Conservation (phyloP, 805 yeast genomes). For the Nakazawaea sp. region DNA sequence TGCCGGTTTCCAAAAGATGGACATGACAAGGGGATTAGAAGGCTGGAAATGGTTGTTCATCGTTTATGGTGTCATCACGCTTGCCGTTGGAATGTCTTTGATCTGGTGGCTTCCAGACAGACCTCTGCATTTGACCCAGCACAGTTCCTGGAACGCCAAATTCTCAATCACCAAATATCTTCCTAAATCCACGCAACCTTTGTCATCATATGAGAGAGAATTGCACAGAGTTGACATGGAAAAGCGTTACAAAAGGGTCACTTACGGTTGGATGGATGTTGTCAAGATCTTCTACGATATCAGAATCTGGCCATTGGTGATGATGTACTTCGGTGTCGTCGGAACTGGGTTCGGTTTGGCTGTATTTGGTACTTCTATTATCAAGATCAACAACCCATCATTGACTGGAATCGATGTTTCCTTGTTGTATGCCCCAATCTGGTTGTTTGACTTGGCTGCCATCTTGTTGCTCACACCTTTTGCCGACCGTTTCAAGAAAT, state of each 20-base stretch:
- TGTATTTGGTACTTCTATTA: conserved; percentile 77
- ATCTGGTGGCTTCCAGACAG: conserved; percentile 87
- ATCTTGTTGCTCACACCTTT: conserved; percentile 72
- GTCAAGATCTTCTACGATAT: conserved; percentile 47
- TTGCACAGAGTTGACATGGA: conserved; percentile 59
- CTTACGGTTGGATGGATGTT: conserved; percentile 61
- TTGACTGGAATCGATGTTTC: conserved; percentile 65
- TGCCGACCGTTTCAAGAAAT: conserved; percentile 59
- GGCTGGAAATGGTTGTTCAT: conserved; percentile 90
- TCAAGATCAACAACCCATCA: conserved; percentile 54
- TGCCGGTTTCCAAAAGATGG: conserved; percentile 85
- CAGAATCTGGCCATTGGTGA: conserved; percentile 71
- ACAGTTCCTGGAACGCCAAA: not conserved
- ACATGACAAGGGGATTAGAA: conserved; percentile 56
- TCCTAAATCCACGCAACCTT: conserved; percentile 30
- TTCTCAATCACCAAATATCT: conserved; percentile 14
- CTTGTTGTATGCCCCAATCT: conserved; percentile 78
- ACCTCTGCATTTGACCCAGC: conserved; percentile 32
- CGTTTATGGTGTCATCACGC: conserved; percentile 66
- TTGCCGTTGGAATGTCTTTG: conserved; percentile 54
- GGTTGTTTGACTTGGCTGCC: conserved; percentile 79
- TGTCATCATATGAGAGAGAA: conserved; percentile 42
- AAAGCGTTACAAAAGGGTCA: conserved; percentile 34
- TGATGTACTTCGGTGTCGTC: conserved; percentile 91
- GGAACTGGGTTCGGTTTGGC: conserved; percentile 88